Evolutionary conservation across 176 grass and related monocot species (phyloP).

Genomic region (Bothriochloa decipiens): DNA sequence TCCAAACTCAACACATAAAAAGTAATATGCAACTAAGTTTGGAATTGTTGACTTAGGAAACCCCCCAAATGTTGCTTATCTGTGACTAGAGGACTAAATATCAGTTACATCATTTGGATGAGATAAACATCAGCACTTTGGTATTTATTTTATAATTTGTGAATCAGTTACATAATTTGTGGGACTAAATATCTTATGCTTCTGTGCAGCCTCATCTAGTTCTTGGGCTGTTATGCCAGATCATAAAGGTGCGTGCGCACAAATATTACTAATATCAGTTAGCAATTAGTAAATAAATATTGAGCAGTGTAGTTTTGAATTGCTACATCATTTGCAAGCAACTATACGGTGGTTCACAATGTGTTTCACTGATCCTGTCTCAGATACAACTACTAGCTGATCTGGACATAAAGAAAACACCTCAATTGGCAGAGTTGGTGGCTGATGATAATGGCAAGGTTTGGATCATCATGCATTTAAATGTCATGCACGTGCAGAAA

Average conservation of each 20-base stretch:
- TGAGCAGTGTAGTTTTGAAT: neutral
- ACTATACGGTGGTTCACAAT: slow-evolving; percentile 1
- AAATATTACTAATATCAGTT: slow-evolving; percentile 18
- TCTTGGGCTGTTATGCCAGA: slow-evolving; percentile 94
- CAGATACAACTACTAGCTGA: slow-evolving; percentile 98
- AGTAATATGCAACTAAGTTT: neutral
- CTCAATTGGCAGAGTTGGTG: slow-evolving; percentile 79
- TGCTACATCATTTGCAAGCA: neutral
- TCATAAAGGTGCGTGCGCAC: slow-evolving; percentile 78
- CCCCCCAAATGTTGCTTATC: neutral
- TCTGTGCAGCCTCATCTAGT: slow-evolving; percentile 92
- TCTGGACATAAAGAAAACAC: slow-evolving; percentile 93
- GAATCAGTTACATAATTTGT: slow-evolving; percentile 10
- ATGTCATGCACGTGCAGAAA: neutral
- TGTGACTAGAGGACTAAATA: neutral
- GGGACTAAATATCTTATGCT: slow-evolving; percentile 16
- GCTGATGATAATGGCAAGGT: slow-evolving; percentile 70
- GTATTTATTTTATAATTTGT: neutral
- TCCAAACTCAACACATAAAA: neutral
- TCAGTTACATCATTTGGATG: no score
- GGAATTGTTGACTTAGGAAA: neutral
- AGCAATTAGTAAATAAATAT: slow-evolving; percentile 12
- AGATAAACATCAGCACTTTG: neutral
- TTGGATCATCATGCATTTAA: slow-evolving; percentile 28
- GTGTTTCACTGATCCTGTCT: slow-evolving; percentile 34